Base-by-base conservation (phyloP, 225 moss, liverwort and hornwort genomes). In the Bryum argenteum region DNA sequence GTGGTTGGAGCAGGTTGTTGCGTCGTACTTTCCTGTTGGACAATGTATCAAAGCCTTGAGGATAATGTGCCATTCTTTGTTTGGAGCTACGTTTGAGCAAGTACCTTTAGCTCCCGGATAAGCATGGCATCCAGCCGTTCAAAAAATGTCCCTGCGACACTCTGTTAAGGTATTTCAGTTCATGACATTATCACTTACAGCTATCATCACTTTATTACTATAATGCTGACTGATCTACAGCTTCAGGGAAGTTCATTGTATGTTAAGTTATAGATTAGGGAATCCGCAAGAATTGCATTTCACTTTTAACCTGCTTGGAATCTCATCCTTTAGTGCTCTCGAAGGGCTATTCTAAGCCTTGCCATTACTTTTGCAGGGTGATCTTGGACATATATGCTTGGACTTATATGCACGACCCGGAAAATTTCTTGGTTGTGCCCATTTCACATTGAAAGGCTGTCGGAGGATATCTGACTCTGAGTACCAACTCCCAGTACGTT, bases 401-500 rank as follows among this genome's bases (percentile, higher is more conserved):
- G 98, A 98, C 78, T 79, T 98, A 28, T 94, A 98, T 78, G 85
- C 91, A 56, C 84, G 98, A 70, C 91, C 89, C 42, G 94, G 98
- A 11, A 98, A 98, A 64, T 98, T 89, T 80, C 98, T 92, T 51
- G 87, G 88, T 77, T 98, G 98, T 81, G 98, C 94, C n/a, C 98
- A 98, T 87, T 98, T 98, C 53, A 98, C 98, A 17, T 55, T 98
- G 37, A 94, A 89, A 73, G 98, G 98, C 69, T 92, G 98, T 75
- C 86, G 88, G 67, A 83, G 91, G 73, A 84, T 91, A 61, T 89
- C 85, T 51, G 83, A 89, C 58, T 85, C 85, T 43, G 84, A 94
- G 45, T 94, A 98, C 62, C 98, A 98, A 76, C 90, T 98, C 75
- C 98, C 98, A 71, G 98, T 97, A 91, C 42, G 87, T 61, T 51